phyloP scores from a whole-genome alignment of 2,329 filamentous ascomycete genomes.

The Phaeoacremonium minimum region DNA sequence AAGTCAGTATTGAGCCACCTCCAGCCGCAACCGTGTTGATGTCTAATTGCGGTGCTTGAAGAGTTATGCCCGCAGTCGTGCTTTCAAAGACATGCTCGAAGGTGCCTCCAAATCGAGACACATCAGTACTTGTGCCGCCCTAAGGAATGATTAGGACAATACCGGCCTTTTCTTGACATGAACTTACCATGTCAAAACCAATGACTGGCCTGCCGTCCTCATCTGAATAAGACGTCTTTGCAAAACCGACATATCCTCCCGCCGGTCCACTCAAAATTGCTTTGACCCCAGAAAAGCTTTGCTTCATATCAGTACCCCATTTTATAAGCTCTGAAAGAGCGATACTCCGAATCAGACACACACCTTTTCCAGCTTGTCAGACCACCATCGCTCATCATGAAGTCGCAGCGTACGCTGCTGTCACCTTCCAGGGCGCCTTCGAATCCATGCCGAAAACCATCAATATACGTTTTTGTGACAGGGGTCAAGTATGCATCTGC shows the following conservation, averaged over 20 bases:
- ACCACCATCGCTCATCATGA: constrained; percentile 63
- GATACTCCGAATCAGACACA: too few species aligned
- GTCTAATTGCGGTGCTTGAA: constrained; percentile 70
- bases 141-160: too few species aligned
- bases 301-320: too few species aligned
- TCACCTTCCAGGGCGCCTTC: constrained; percentile 61
- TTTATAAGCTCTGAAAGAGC: too few species aligned
- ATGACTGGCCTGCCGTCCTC: constrained; percentile 64
- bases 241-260: constrained; percentile 63
- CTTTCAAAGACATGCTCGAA: constrained; percentile 64
- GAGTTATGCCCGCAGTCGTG: constrained; percentile 64
- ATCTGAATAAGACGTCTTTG: constrained; percentile 66
- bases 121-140: constrained; percentile 4
- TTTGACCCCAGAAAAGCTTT: constrained; percentile 3
- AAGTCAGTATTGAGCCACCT: constrained; percentile 58
- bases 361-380: constrained; percentile 3
- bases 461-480: constrained; percentile 66
- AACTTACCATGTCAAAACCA: constrained; percentile 64
- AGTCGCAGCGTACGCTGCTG: constrained; percentile 66
- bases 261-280: constrained; percentile 5
- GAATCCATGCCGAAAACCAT: constrained; percentile 62
- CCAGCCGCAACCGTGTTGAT: constrained; percentile 67
- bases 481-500: constrained; percentile 70
- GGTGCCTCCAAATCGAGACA: constrained; percentile 38
- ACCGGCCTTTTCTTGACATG: too few species aligned